Evolutionary conservation across 1,284 basidiomycete genomes (phyloP).

Genomic region (Naganishia sp.): DNA sequence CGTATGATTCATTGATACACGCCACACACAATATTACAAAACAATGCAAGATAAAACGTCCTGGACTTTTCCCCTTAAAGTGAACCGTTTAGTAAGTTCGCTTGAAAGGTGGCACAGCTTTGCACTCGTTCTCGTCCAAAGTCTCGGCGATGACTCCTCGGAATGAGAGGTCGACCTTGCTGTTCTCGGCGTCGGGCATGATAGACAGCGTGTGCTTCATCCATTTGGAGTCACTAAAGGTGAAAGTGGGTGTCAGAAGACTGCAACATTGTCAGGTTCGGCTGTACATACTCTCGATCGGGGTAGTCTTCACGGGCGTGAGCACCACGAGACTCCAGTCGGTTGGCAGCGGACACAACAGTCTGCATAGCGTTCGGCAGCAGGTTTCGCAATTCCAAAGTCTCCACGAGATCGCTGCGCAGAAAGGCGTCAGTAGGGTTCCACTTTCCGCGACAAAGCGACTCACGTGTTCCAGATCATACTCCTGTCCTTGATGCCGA

Average conservation of each 20-base stretch:
- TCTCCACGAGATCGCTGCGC: conserved; percentile 80
- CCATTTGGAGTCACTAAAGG: conserved; percentile 84
- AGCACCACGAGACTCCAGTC: conserved; percentile 95
- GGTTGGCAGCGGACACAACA: conserved; percentile 88
- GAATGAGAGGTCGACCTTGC: conserved; percentile 87
- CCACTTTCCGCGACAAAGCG: conserved; percentile 17
- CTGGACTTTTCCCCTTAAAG: neutral
- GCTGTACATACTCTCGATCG: conserved; percentile 62
- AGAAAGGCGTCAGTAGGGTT: conserved; percentile 34
- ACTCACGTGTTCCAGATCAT: conserved; percentile 98
- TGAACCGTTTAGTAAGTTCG: conserved; percentile 23
- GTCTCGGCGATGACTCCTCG: conserved; percentile 81
- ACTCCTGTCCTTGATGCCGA: conserved; percentile 95
- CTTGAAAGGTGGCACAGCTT: conserved; percentile 50
- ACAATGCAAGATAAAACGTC: conserved; percentile 8
- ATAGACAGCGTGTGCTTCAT: conserved; percentile 92
- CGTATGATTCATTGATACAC: conserved; percentile 17
- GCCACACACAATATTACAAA: conserved; percentile 23
- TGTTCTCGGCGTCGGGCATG: conserved; percentile 69
- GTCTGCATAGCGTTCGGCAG: conserved; percentile 95
- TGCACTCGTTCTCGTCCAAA: conserved; percentile 95
- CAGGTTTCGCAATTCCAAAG: conserved; percentile 93
- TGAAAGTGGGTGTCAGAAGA: conserved; percentile 18
- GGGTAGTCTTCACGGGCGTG: conserved; percentile 97
- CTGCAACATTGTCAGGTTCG: neutral